Percentiles rank a stretch among this genome's conserved stretches.
Conservation (phyloP, 257 asterid species). For the Prunella vulgaris region DNA sequence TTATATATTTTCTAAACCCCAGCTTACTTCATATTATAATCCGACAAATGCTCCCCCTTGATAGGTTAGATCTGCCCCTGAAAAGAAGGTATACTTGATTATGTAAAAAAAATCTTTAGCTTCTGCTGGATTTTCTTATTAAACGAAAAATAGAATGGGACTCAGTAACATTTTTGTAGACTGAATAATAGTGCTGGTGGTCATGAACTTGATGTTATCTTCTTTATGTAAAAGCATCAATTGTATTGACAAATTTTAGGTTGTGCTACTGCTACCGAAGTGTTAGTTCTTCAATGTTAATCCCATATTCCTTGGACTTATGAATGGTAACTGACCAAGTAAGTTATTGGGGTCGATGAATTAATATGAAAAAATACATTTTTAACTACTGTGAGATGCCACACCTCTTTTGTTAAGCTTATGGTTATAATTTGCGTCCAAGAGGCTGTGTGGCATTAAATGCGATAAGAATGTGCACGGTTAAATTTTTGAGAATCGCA, state of each 20-base stretch:
- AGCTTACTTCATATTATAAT: too few relatives aligned
- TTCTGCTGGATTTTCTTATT: not conserved
- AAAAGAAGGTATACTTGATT: not conserved
- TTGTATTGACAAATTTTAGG: not conserved
- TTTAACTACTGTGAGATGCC: not conserved
- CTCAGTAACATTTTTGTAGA: not conserved
- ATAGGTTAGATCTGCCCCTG: not conserved
- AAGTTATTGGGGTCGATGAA: not conserved
- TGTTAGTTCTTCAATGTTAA: not conserved
- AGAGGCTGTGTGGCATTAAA: too few relatives aligned
- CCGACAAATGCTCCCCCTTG: not conserved
- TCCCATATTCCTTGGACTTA: not conserved
- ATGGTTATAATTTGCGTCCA: not conserved
- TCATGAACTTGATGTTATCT: not conserved
- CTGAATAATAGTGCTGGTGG: not conserved
- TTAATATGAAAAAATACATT: not conserved
- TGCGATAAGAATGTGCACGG: too few relatives aligned
- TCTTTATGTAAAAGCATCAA: not conserved
- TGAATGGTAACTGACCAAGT: not conserved
- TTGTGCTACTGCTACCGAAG: conserved; percentile 2
- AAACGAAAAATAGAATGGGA: not conserved
- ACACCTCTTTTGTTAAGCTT: not conserved
- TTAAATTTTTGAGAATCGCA: too few relatives aligned
- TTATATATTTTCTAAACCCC: not conserved
- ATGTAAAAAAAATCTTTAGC: not conserved